Percentiles rank a stretch among this genome's conserved stretches.
Evolutionary conservation across 2,329 filamentous ascomycete genomes (phyloP).

Genomic region (Trichocomaceae sp.): DNA sequence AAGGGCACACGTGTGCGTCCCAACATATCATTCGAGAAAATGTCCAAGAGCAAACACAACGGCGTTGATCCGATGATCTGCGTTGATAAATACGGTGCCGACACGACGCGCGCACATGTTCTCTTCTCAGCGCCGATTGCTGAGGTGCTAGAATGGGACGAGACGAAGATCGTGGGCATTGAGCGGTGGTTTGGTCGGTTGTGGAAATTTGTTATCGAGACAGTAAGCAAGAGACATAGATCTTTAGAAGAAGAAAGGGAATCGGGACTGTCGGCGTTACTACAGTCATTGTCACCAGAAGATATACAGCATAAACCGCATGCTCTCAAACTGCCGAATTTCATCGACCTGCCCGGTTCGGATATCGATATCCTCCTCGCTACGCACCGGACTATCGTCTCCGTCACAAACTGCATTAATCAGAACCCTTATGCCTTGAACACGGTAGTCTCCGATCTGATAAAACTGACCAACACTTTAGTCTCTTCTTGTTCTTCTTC

Average conservation of each 20-base stretch:
- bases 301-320: conserved; percentile 21
- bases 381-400: conserved; percentile 61
- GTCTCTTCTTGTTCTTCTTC: conserved; percentile 42
- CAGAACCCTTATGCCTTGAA: conserved; percentile 70
- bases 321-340: conserved; percentile 23
- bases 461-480: conserved; percentile 68
- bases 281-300: conserved; percentile 14
- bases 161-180: conserved; percentile 71
- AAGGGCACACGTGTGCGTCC: conserved; percentile 53
- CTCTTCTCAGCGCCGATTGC: conserved; percentile 80
- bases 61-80: conserved; percentile 73
- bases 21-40: conserved; percentile 71
- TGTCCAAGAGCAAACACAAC: conserved; percentile 94
- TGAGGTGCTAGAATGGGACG: conserved; percentile 84
- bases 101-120: conserved; percentile 78
- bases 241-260: conserved; percentile 10
- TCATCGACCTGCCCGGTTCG: conserved; percentile 27
- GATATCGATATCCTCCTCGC: conserved; percentile 53
- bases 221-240: conserved; percentile 23
- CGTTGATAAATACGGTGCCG: conserved; percentile 69
- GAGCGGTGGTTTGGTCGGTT: conserved; percentile 72
- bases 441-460: conserved; percentile 75
- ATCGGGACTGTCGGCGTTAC: conserved; percentile 12
- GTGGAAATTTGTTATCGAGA: conserved; percentile 49
- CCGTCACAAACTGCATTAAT: conserved; percentile 62